Evolutionary conservation across 2,329 filamentous ascomycete genomes (phyloP).

Genomic region (Fusarium sp.): DNA sequence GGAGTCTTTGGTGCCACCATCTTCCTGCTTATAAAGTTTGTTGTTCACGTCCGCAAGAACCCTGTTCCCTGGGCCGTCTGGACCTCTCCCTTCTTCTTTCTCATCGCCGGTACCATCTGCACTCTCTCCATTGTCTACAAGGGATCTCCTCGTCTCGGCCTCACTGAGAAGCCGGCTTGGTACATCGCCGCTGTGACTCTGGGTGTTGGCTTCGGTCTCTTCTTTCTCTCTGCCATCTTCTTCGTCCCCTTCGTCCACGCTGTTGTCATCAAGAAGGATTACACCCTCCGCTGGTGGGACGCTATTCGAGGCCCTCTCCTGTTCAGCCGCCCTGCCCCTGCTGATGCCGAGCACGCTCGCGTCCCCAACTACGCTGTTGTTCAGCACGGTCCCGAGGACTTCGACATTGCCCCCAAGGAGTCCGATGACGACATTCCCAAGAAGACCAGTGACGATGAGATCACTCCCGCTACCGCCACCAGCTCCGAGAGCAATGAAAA

Average conservation of each 20-base stretch:
- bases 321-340: slow-evolving; percentile 65
- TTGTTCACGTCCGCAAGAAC: slow-evolving; percentile 76
- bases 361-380: slow-evolving; percentile 83
- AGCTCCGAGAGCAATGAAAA: slow-evolving; percentile 52
- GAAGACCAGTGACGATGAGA: slow-evolving; percentile 44
- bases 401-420: slow-evolving; percentile 37
- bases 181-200: slow-evolving; percentile 74
- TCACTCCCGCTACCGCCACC: slow-evolving; percentile 43
- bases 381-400: slow-evolving; percentile 67
- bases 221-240: slow-evolving; percentile 69
- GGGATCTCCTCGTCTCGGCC: slow-evolving; percentile 66
- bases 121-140: slow-evolving; percentile 84
- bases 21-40: slow-evolving; percentile 70
- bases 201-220: slow-evolving; percentile 69
- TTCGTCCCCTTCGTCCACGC: slow-evolving; percentile 76
- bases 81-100: slow-evolving; percentile 79
- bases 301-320: slow-evolving; percentile 70
- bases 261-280: slow-evolving; percentile 74
- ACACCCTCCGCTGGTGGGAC: slow-evolving; percentile 70
- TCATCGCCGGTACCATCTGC: slow-evolving; percentile 77
- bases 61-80: slow-evolving; percentile 77
- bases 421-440: slow-evolving; percentile 30
- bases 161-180: slow-evolving; percentile 64
- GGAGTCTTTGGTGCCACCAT: slow-evolving; percentile 72
- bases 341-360: slow-evolving; percentile 60